Base-by-base conservation (phyloP, 2,329 filamentous ascomycete genomes). In the Daldinia sp. region DNA sequence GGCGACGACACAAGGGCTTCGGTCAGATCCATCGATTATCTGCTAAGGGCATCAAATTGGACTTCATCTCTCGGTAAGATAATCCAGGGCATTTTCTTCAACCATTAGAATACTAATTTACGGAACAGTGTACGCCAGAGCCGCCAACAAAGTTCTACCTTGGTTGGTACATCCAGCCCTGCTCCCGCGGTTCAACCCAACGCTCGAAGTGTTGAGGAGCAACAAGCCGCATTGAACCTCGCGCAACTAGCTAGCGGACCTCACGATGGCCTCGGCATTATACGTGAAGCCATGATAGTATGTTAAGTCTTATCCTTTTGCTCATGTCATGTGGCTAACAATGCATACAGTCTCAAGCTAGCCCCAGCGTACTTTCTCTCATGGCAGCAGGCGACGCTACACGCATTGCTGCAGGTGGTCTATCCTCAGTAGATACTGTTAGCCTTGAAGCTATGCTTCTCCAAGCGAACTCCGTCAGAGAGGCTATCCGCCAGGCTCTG, bases 31-130 rank as follows among this genome's bases (percentile, higher is more conserved):
- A 90, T 78, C 87, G 87, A 67, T 80, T 94, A 60, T 85, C 88
- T 0, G 89, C 89, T 68, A 84, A 84, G 74, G 89, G 89, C 39
- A 84, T 94, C 72, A 86, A 91, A 74, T 83, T 90, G 12, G 90
- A 93, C 76, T 94, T 97, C 78, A 88, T 97, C 55, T 82, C 87
- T 66, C 83, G 85, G 87, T 89, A 79, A 79, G 86, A 82, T 37
- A 50, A 35, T 28, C 20, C 20, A 23, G 3, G 26, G 13, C 20
- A 30, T 18, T 46, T 4, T 18, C 15, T 55, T 13, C 26, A 41
- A 30, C 3, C 61, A 9, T 20, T 44, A 55, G 61, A 26, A 72
- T 63, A 51, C 68, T 74, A 62, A 74, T 63, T 18, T 46, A 50
- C 65, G 60, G 10, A 48, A 13, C 53, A 82, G 80, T 54, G 72